These are phyloP conservation scores for Nakazawaea populi DNA, from an alignment of 805 yeast genomes.

Conservation along the genomic window DNA sequence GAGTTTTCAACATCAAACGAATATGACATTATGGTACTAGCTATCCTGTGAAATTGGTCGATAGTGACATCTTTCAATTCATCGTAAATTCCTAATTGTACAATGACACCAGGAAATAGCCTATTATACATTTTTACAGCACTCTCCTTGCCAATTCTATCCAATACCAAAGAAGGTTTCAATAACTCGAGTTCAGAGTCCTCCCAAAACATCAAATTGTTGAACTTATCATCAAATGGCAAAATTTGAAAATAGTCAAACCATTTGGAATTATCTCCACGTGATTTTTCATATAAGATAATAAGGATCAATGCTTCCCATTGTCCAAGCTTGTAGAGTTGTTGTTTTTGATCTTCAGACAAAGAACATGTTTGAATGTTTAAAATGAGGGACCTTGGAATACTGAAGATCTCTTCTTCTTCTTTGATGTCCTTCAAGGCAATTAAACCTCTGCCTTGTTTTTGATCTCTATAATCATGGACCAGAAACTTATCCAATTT, in stretches of 20 bases:
- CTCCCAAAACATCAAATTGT: conserved; percentile 78
- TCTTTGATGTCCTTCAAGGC: conserved; percentile 55
- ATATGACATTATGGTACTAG: conserved; percentile 80
- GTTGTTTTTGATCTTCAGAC: conserved; percentile 24
- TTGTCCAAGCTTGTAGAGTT: conserved; percentile 41
- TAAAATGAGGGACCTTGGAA: conserved; percentile 56
- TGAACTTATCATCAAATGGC: conserved; percentile 45
- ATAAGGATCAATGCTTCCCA: conserved; percentile 79
- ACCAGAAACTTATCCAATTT: conserved; percentile 50
- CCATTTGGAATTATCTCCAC: conserved; percentile 54
- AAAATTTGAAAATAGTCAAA: conserved; percentile 62
- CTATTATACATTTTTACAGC: conserved; percentile 57
- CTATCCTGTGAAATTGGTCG: conserved; percentile 64
- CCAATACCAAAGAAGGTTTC: conserved; percentile 64
- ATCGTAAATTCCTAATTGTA: conserved; percentile 28
- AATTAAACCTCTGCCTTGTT: conserved; percentile 75
- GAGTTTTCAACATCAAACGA: conserved; percentile 73
- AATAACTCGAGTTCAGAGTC: conserved; percentile 51
- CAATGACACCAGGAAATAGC: conserved; percentile 34
- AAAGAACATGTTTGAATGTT: conserved; percentile 55
- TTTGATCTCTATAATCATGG: conserved; percentile 48
- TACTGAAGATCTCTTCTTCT: conserved; percentile 62
- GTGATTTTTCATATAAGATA: conserved; percentile 53
- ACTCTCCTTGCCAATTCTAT: conserved; percentile 63
- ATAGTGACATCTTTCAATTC: conserved; percentile 32